Conservation (phyloP, 202 grass and related monocot species). For the Dendrocalamus latiflorus region DNA sequence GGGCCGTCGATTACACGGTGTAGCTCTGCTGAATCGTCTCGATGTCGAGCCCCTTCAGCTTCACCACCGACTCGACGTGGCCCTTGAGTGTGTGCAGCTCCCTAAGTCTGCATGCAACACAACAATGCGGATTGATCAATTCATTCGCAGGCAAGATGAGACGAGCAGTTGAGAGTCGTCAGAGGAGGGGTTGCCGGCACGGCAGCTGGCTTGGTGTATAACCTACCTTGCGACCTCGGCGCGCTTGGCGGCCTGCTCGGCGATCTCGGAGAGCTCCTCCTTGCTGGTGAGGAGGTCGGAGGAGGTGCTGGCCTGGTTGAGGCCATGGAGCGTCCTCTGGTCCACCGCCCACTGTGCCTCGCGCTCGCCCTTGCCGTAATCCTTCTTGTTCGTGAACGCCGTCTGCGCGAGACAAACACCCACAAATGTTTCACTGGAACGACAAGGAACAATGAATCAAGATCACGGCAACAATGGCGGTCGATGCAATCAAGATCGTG, state of each 20-base stretch:
- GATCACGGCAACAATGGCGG: neutral
- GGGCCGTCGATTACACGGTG: constrained; percentile 39
- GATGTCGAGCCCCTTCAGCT: constrained; percentile 60
- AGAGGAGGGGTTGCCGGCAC: neutral
- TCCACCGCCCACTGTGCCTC: constrained; percentile 60
- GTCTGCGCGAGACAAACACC: constrained; percentile 37
- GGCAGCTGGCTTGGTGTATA: too few relatives aligned
- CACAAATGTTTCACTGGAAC: constrained; percentile 28
- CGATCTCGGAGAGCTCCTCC: constrained; percentile 49
- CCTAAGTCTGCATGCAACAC: constrained; percentile 43
- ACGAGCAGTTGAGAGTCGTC: neutral
- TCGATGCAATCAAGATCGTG: neutral
- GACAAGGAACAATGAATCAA: neutral
- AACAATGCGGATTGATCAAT: neutral
- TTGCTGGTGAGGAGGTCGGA: constrained; percentile 32
- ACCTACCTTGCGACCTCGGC: constrained; percentile 60
- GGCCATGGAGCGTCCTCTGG: constrained; percentile 62
- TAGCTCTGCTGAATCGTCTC: constrained; percentile 52
- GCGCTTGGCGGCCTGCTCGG: constrained; percentile 51
- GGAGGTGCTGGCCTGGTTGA: constrained; percentile 20
- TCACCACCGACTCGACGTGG: constrained; percentile 54
- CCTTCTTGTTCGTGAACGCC: constrained; percentile 60
- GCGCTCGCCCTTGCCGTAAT: constrained; percentile 54
- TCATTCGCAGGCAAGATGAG: neutral
- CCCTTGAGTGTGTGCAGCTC: constrained; percentile 64